phyloP scores from a whole-genome alignment of 1,284 basidiomycete species.

The Naganishia albida region DNA sequence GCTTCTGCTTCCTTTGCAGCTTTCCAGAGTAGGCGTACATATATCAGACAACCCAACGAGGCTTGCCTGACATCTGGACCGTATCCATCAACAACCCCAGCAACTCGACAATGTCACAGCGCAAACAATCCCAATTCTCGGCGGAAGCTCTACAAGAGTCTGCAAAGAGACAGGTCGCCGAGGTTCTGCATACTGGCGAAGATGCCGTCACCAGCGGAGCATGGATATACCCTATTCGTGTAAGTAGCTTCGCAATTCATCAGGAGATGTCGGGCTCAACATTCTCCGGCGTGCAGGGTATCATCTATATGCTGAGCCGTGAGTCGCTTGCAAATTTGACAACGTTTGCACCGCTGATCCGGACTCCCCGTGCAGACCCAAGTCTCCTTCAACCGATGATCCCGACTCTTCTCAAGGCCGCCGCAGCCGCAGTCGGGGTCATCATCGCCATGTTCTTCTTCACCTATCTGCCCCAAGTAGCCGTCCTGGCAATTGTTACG shows the following conservation, averaged over 20 bases:
- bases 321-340: slow-evolving; percentile 20
- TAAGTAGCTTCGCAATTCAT: slow-evolving; percentile 41
- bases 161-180: slow-evolving; percentile 40
- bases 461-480: slow-evolving; percentile 69
- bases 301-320: slow-evolving; percentile 52
- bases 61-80: too few relatives aligned
- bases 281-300: slow-evolving; percentile 50
- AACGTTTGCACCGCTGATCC: not conserved
- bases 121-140: slow-evolving; percentile 22
- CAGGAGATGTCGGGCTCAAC: not conserved
- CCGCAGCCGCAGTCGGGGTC: slow-evolving; percentile 49
- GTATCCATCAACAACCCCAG: too few relatives aligned
- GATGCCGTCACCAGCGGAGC: slow-evolving; percentile 53
- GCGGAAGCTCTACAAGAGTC: slow-evolving; percentile 24
- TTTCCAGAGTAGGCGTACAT: too few relatives aligned
- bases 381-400: slow-evolving; percentile 51
- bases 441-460: slow-evolving; percentile 62
- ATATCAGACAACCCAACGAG: too few relatives aligned
- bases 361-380: slow-evolving; percentile 45
- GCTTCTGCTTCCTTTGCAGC: too few relatives aligned
- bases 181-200: slow-evolving; percentile 41
- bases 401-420: slow-evolving; percentile 49
- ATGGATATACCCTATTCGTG: slow-evolving; percentile 55
- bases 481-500: slow-evolving; percentile 64
- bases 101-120: slow-evolving; percentile 15